Base-by-base conservation (phyloP, 805 yeast species). In the Yamadazyma kitorensis region DNA sequence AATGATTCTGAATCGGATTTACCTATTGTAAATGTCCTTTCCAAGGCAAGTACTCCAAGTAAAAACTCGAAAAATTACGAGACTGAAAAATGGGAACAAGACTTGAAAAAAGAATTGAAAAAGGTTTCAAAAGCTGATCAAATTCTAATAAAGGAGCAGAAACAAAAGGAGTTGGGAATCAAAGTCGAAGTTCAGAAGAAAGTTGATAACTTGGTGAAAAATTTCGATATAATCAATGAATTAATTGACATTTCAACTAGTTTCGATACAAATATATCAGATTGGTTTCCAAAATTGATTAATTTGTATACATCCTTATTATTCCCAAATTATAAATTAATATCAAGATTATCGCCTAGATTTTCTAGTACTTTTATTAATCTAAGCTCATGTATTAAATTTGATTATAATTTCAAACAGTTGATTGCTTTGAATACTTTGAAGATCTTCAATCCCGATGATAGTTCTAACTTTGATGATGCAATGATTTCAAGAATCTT, bases 41-140 rank as follows among this genome's bases (percentile, higher is more conserved):
- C 51, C 2, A 72, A 67, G 50, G 59, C 64, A 10, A 64, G 61
- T 4, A 76, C 78, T 10, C 21, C 37, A 16, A 76, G 77, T 51
- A 86, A 84, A 54, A 86, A 86, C 53, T 64, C 86, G 1, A 88
- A 81, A 52, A 96, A 88, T 49, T 86, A 86, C 48, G 95, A 83
- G 48, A 83, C 89, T 2, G 63, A 75, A 39, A 79, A 86, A 55
- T 91, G 98, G 98, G 98, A 93, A 53, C 88, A 82, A 46, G 74
- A 75, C 33, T 73, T 93, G 20, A 77, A 91, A 48, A 78, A 78
- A 43, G 91, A 87, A 50, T 67, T 88, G 23, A 80, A 82, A 1
- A 84, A 83, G 50, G 64, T 81, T 25, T 72, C 94, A 3, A 82
- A 78, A 44, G 97, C 89, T 51, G 95, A 93, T 40, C 84, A 78